A percentile compares a stretch with the other conserved stretches of the same genome.
Evolutionary conservation across 2,329 filamentous ascomycete genomes (phyloP).

Genomic region (Dichotomopilus funicola): DNA sequence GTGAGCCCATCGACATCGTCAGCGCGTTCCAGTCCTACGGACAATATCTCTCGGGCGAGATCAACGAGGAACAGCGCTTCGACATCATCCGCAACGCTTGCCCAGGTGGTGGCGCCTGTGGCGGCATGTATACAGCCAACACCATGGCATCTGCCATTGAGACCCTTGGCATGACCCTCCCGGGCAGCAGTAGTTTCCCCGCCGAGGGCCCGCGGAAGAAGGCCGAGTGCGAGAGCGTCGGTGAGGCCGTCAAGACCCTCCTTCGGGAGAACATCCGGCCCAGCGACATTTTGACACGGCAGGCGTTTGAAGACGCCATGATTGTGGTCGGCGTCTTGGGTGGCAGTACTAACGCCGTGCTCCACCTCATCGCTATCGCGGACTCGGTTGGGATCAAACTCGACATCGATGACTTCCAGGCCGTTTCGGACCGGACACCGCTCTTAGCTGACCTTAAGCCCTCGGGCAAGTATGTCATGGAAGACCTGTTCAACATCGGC

Average conservation of each 20-base stretch:
- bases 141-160: slow-evolving; percentile 71
- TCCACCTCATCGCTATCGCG: slow-evolving; percentile 78
- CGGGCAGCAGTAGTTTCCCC: slow-evolving; percentile 72
- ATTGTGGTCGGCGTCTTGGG: slow-evolving; percentile 74
- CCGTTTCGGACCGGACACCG: slow-evolving; percentile 69
- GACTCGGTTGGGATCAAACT: slow-evolving; percentile 75
- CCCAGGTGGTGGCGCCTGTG: slow-evolving; percentile 75
- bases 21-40: slow-evolving; percentile 98
- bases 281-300: slow-evolving; percentile 69
- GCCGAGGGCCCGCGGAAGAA: slow-evolving; percentile 67
- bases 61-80: slow-evolving; percentile 83
- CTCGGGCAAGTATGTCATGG: slow-evolving; percentile 82
- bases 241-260: slow-evolving; percentile 66
- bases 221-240: slow-evolving; percentile 65
- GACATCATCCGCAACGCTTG: slow-evolving; percentile 93
- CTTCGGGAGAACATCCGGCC: slow-evolving; percentile 72
- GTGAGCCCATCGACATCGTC: slow-evolving; percentile 82
- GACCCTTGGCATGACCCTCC: slow-evolving; percentile 70
- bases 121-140: slow-evolving; percentile 78
- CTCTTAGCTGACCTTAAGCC: slow-evolving; percentile 80
- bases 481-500: slow-evolving; percentile 75
- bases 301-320: slow-evolving; percentile 83
- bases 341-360: slow-evolving; percentile 78
- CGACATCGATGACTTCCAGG: slow-evolving; percentile 80
- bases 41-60: slow-evolving; percentile 86